Conservation (phyloP, 2,329 filamentous ascomycete species). For the Lecanicillium sp. region DNA sequence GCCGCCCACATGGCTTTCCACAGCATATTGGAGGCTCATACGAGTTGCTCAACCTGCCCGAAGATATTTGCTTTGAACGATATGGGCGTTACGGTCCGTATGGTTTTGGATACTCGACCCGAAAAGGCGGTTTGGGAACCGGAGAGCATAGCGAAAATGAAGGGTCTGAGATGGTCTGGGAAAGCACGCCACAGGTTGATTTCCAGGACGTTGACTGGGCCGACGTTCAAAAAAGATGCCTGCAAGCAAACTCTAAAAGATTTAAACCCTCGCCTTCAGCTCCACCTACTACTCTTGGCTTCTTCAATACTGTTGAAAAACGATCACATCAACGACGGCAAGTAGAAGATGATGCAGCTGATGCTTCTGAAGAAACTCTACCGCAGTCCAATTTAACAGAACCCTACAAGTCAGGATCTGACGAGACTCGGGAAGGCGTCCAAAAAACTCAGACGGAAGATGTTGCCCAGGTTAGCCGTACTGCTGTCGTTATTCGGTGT, state of each 20-base stretch:
- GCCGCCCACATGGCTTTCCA: constrained; percentile 76
- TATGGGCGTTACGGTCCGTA: constrained; percentile 86
- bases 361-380: constrained; percentile 1
- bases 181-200: constrained; percentile 61
- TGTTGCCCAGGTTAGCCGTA: constrained; percentile 40
- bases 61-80: constrained; percentile 88
- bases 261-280: constrained; percentile 46
- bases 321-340: constrained; percentile 8
- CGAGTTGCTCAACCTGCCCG: constrained; percentile 64
- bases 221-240: constrained; percentile 66
- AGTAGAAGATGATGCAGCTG: background rate
- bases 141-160: constrained; percentile 78
- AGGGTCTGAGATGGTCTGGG: constrained; percentile 74
- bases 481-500: constrained; percentile 71
- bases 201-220: constrained; percentile 73
- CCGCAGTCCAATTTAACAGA: constrained; percentile 13
- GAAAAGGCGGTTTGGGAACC: constrained; percentile 73
- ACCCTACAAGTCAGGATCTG: background rate
- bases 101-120: constrained; percentile 74
- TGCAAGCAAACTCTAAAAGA: constrained; percentile 58
- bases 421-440: no score
- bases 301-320: constrained; percentile 35
- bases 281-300: constrained; percentile 36
- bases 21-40: constrained; percentile 83
- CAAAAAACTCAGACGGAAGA: constrained; percentile 12